Base-by-base conservation (phyloP, 441 rosid genomes). In the Brassica balearica region DNA sequence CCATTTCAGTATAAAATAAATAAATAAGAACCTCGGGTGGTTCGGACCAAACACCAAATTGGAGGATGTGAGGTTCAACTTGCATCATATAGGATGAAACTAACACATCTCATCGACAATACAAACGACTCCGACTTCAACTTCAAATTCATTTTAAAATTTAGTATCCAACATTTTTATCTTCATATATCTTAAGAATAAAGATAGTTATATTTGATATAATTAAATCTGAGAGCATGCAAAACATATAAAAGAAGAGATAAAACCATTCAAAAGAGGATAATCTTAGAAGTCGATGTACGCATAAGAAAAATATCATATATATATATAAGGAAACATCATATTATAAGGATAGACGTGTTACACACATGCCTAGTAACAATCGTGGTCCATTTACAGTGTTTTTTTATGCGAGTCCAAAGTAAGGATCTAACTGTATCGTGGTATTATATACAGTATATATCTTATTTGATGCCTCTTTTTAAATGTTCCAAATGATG, bases 321-420 rank as follows among this genome's bases (percentile, higher is more conserved):
- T 23, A 23, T 23, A 23, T 19, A 19, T 19, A 19, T 19, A 19
- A 19, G 19, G 27, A 23, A 17, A 20, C 43, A 72, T 12, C 61
- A 46, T 73, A 73, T 19, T 25, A 19, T 34, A 19, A 55, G 23
- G 51, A 64, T 32, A 65, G 11, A 73, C 29, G 61, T 62, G 25
- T 23, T 22, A 27, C 60, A 63, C 32, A 63, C 19, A 17, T 32
- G 41, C 43, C 6, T 11, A 38, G 55, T 60, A n/a, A 72, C 12
- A 2, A 6, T 23, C 2, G 11, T 3, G 23, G 43, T 61, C 43
- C 7, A 41, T 8, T 41, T 61, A 61, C 70, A 73, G 7, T 29
- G 53, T 19, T 51, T 17, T 63, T 14, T 43, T 73, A 60, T 60
- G 15, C 15, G 17, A 23, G 65, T 25, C 65, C 36, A 61, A 61